Evolutionary conservation across 2,329 filamentous ascomycete genomes (phyloP), one percentile per base, ranked within the genome.

Genomic region (Exophiala sp.): DNA sequence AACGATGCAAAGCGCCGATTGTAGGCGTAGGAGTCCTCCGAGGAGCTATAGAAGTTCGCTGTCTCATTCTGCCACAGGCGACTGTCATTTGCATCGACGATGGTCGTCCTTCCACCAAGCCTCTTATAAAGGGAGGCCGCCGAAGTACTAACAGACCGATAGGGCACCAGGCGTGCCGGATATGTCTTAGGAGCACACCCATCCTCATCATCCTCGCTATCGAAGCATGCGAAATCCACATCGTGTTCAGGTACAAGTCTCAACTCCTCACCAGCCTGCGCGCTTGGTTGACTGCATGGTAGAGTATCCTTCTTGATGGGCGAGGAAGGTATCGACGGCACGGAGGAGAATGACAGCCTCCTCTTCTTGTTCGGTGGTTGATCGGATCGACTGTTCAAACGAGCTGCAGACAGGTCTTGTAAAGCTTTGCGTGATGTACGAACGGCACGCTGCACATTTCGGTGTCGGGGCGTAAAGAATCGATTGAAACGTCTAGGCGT

Each of bases 21-120:
- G 12, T 72, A 66, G 62, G 84, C 81, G 12, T 76, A 72, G 7
- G 72, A 65, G 63, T 86, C 83, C 8, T 76, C 72, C 5, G 82
- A 73, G 32, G 72, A 71, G 34, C 79, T 82, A 65, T 83, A 81
- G 66, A 86, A 87, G 52, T 78, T 70, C 21, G 78, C 75, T 3
- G 82, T 82, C 65, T 84, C 75, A 61, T 80, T 74, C 66, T 79
- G 78, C 81, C 81, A 85, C 51, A 62, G 29, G 14, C 33, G 53
- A 50, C 57, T 60, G 16, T 56, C 54, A 10, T 57, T 54, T 10
- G 51, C 52, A 9, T 58, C 48, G 29, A 16, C 33, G 16, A 55
- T 38, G n/a, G 18, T 51, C 16, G 34, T 59, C 40, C 52, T 55
- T 9, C 51, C 55, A 14, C 50, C 57, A 3, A 63, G 36, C 34